phyloP scores from a whole-genome alignment of 192 early-diverging fungal species.

The Podochytrium sp. region DNA sequence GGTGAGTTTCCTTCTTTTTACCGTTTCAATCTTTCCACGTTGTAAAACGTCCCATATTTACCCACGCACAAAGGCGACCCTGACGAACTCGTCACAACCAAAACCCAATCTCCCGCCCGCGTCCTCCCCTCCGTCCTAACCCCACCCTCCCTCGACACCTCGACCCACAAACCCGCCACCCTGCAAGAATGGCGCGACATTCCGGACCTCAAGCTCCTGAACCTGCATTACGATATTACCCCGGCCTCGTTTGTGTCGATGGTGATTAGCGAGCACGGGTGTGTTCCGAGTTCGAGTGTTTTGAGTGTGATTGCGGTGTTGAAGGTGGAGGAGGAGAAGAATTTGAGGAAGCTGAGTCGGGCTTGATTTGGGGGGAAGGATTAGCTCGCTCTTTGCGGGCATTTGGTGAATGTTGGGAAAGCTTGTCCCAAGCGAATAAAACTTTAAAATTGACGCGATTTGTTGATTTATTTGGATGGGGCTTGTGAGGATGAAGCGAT shows the following conservation, averaged over 20 bases:
- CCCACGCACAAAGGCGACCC: slow-evolving; percentile 62
- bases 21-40: slow-evolving; percentile 2
- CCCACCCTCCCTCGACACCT: slow-evolving; percentile 9
- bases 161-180: slow-evolving; percentile 10
- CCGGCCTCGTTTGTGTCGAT: slow-evolving; percentile 90
- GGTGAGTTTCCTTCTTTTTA: slow-evolving; percentile 46
- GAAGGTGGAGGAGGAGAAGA: slow-evolving; percentile 29
- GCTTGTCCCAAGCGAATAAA: neutral
- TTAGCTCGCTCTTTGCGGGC: too few relatives aligned
- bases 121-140: slow-evolving; percentile 20
- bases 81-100: slow-evolving; percentile 74
- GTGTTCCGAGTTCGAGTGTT: slow-evolving; percentile 88
- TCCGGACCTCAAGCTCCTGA: slow-evolving; percentile 80
- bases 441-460: too few relatives aligned
- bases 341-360: slow-evolving; percentile 12
- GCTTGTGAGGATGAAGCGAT: too few relatives aligned
- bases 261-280: slow-evolving; percentile 89
- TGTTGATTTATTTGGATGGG: too few relatives aligned
- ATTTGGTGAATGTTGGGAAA: too few relatives aligned
- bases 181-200: slow-evolving; percentile 74
- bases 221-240: slow-evolving; percentile 92
- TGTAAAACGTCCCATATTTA: neutral
- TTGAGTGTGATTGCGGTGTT: slow-evolving; percentile 20
- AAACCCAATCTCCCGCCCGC: slow-evolving; percentile 34
- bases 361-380: too few relatives aligned